These are phyloP conservation scores for Pythium sp. DNA, from an alignment of 352 stramenopile genomes.

Conservation along the genomic window DNA sequence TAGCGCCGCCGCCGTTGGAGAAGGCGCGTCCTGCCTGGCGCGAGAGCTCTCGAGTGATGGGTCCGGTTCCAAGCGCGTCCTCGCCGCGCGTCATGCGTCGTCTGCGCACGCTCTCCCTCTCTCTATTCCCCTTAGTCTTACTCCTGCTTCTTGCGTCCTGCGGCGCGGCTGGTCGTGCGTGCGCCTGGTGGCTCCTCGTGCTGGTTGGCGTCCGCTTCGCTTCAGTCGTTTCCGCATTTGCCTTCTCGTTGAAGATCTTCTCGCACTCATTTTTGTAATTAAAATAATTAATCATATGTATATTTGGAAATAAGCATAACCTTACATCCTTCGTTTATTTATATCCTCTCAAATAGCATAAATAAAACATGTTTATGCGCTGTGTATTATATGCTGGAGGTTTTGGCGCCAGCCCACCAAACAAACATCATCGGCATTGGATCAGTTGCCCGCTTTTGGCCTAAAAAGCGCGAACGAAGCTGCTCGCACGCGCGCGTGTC, in stretches of 20 bases:
- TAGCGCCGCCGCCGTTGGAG: neutral
- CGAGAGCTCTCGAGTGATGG: conserved; percentile 15
- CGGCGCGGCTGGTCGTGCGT: neutral
- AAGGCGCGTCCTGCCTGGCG: neutral
- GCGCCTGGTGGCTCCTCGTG: conserved; percentile 2
- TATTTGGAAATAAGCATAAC: neutral
- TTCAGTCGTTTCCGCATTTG: conserved; percentile 9
- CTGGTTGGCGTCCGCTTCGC: neutral
- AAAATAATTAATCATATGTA: neutral
- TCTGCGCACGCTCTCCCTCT: conserved; percentile 3
- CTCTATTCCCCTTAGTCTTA: neutral
- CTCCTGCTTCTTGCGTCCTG: neutral
- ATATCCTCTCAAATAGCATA: neutral
- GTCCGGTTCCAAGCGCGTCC: conserved; percentile 4
- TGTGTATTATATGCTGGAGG: neutral
- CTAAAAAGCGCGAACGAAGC: conserved; percentile 8
- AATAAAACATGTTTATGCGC: neutral
- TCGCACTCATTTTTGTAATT: neutral
- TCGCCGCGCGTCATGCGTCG: conserved; percentile 6
- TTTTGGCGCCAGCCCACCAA: neutral
- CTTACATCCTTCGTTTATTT: neutral
- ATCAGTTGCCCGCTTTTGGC: conserved; percentile 5
- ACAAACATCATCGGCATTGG: neutral
- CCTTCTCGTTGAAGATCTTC: conserved; percentile 14
- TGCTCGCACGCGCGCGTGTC: neutral